Conservation (phyloP, 2,329 filamentous ascomycete genomes). For the Diaporthe ilicicola region DNA sequence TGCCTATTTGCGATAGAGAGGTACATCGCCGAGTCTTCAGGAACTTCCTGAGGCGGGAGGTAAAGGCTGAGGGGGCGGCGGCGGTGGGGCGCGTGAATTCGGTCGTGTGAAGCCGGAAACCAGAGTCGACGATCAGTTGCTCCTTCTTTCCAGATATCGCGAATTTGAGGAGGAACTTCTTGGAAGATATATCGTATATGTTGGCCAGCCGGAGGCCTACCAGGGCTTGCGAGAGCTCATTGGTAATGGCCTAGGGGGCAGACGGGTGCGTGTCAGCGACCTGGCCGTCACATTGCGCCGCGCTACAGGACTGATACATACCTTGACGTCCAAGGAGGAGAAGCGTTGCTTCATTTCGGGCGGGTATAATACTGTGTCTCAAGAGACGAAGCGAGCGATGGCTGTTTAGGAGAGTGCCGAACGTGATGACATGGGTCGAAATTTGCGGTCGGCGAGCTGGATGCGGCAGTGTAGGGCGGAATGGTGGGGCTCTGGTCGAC, state of each 20-base stretch:
- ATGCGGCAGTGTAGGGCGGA: slow-evolving; percentile 13
- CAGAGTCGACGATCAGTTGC: slow-evolving; percentile 91
- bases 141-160: slow-evolving; percentile 88
- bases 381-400: background rate
- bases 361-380: background rate
- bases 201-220: slow-evolving; percentile 86
- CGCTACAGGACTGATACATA: slow-evolving; percentile 40
- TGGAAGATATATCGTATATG: slow-evolving; percentile 94
- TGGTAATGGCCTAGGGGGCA: slow-evolving; percentile 80
- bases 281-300: background rate
- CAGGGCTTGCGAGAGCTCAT: slow-evolving; percentile 84
- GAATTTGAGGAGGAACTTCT: slow-evolving; percentile 96
- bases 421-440: background rate
- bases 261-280: background rate
- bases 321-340: slow-evolving; percentile 81
- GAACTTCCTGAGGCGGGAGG: slow-evolving; percentile 84
- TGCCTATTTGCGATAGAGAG: slow-evolving; percentile 83
- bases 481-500: slow-evolving; percentile 5
- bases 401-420: background rate
- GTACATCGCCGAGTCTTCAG: slow-evolving; percentile 89
- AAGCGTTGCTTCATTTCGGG: slow-evolving; percentile 79
- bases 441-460: slow-evolving; percentile 21
- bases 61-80: slow-evolving; percentile 84
- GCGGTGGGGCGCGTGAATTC: slow-evolving; percentile 89
- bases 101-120: slow-evolving; percentile 95